These are phyloP conservation scores for Pelargonium australe DNA, from an alignment of 441 rosid genomes.

Conservation along the genomic window DNA sequence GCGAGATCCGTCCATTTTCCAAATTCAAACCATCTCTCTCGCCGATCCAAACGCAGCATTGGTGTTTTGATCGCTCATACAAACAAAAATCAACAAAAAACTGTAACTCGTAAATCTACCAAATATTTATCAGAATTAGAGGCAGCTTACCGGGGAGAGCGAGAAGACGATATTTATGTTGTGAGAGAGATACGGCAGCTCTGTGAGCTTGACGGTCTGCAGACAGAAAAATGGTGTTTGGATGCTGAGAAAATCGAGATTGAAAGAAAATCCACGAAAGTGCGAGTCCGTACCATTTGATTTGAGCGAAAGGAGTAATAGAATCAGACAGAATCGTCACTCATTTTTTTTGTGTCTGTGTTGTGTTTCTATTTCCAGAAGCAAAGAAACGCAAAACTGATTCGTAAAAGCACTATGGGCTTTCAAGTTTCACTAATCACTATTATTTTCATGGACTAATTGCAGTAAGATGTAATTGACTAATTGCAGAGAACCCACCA, in stretches of 20 bases:
- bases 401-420: not conserved
- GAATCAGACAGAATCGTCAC: slow-evolving; percentile 1
- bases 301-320: not conserved
- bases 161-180: not conserved
- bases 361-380: not conserved
- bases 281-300: not conserved
- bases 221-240: slow-evolving; percentile 1
- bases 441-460: not conserved
- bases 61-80: too few species aligned
- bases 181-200: not conserved
- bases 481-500: too few species aligned
- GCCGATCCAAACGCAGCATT: not conserved
- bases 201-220: not conserved
- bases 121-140: not conserved
- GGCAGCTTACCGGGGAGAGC: slow-evolving; percentile 2
- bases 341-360: not conserved
- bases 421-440: not conserved
- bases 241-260: not conserved
- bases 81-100: not conserved
- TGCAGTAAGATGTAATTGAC: too few species aligned
- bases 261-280: not conserved
- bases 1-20: not conserved
- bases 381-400: not conserved
- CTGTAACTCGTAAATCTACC: not conserved
- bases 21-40: not conserved